phyloP scores from a whole-genome alignment of 1,284 basidiomycete species.

The Cutaneotrichosporon cyanovorans region DNA sequence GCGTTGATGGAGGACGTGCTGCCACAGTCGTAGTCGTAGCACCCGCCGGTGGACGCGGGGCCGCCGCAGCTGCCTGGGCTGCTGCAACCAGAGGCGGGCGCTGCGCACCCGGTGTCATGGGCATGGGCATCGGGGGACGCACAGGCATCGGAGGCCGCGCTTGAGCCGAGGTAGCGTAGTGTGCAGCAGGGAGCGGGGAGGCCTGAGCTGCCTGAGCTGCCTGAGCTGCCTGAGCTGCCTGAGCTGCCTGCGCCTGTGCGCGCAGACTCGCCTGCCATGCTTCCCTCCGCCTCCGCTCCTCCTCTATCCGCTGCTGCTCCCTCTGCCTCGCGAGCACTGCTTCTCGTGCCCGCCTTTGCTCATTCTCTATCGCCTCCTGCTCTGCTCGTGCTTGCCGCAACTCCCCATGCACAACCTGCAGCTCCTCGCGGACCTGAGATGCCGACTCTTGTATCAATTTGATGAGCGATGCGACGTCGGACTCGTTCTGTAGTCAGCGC shows the following conservation, averaged over 20 bases:
- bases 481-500: slow-evolving; percentile 22
- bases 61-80: too few species aligned
- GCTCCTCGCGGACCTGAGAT: slow-evolving; percentile 22
- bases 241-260: neutral
- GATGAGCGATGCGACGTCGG: slow-evolving; percentile 30
- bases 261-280: neutral
- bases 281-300: slow-evolving; percentile 8
- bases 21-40: too few species aligned
- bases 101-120: too few species aligned
- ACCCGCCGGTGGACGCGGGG: too few species aligned
- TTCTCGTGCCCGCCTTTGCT: slow-evolving; percentile 10
- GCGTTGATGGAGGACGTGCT: too few species aligned
- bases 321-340: slow-evolving; percentile 4
- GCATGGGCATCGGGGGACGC: too few species aligned
- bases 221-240: too few species aligned
- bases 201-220: too few species aligned
- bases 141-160: too few species aligned
- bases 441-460: slow-evolving; percentile 25
- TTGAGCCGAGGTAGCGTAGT: too few species aligned
- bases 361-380: slow-evolving; percentile 17
- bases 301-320: slow-evolving; percentile 2
- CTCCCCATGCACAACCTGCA: slow-evolving; percentile 20
- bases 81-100: too few species aligned
- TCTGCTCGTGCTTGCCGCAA: slow-evolving; percentile 13
- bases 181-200: too few species aligned